A percentile compares a stretch with the other conserved stretches of the same genome.
phyloP scores from a whole-genome alignment of 345 rosid genomes.

The Fremontodendron californicum region DNA sequence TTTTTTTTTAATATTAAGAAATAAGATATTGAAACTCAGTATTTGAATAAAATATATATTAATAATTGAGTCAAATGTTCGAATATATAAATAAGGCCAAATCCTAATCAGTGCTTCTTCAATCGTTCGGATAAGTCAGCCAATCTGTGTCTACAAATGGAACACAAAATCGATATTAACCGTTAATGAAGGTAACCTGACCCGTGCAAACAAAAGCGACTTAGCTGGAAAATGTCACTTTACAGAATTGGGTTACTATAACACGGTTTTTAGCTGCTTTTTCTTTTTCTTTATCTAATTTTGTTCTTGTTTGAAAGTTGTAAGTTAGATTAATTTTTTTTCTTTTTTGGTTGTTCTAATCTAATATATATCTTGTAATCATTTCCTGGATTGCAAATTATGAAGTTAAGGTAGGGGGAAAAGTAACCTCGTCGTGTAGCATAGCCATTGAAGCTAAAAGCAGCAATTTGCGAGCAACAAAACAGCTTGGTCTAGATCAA shows the following conservation, averaged over 20 bases:
- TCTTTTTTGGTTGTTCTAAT: background rate
- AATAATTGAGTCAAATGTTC: too few relatives aligned
- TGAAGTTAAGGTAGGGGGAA: background rate
- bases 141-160: background rate
- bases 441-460: background rate
- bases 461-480: background rate
- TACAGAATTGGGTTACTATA: background rate
- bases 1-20: too few relatives aligned
- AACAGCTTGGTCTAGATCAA: background rate
- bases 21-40: too few relatives aligned
- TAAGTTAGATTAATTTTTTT: too few relatives aligned
- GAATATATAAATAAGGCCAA: too few relatives aligned
- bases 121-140: background rate
- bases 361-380: background rate
- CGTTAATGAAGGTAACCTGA: background rate
- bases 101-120: background rate
- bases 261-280: background rate
- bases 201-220: conserved; percentile 5
- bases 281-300: too few relatives aligned
- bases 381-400: background rate
- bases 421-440: background rate
- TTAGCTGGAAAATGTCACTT: conserved; percentile 3
- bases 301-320: background rate
- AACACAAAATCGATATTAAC: background rate
- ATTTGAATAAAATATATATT: too few relatives aligned